A percentile compares a stretch with the other conserved stretches of the same genome.
phyloP scores from a whole-genome alignment of 2,329 filamentous ascomycete species.

The Alternaria hordeiaustralica region DNA sequence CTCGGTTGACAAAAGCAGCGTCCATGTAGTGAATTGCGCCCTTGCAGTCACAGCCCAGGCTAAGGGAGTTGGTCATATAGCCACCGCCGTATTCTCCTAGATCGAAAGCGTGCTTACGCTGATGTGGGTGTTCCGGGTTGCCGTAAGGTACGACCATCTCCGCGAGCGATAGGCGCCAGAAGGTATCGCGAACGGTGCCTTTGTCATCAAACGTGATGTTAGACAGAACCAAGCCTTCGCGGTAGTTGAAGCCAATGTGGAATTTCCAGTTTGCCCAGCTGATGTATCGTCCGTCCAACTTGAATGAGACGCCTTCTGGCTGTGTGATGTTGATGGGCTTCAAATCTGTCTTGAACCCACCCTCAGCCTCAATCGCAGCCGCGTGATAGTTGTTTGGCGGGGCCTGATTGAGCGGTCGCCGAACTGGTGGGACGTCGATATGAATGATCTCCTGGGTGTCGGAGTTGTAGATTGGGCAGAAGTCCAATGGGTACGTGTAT shows the following conservation, averaged over 20 bases:
- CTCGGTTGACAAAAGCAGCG: slow-evolving; percentile 79
- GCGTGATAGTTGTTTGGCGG: slow-evolving; percentile 81
- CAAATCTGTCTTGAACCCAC: slow-evolving; percentile 77
- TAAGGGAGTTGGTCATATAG: slow-evolving; percentile 81
- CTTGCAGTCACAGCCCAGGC: slow-evolving; percentile 84
- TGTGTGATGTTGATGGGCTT: slow-evolving; percentile 90
- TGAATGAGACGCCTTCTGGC: slow-evolving; percentile 88
- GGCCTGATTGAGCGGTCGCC: slow-evolving; percentile 75
- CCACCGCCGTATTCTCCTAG: slow-evolving; percentile 81
- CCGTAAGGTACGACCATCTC: slow-evolving; percentile 96
- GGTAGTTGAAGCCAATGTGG: slow-evolving; percentile 93
- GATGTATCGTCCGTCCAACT: slow-evolving; percentile 73
- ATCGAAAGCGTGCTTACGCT: slow-evolving; percentile 82
- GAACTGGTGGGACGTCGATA: slow-evolving; percentile 81
- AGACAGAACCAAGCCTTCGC: slow-evolving; percentile 87
- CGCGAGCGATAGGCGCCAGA: slow-evolving; percentile 86
- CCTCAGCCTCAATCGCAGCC: slow-evolving; percentile 71
- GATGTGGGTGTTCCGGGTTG: slow-evolving; percentile 79
- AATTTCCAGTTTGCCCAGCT: slow-evolving; percentile 95
- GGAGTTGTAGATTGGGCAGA: slow-evolving; percentile 89
- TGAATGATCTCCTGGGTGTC: slow-evolving; percentile 79
- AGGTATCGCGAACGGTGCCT: slow-evolving; percentile 74
- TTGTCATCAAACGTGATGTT: slow-evolving; percentile 91
- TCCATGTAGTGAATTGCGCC: slow-evolving; percentile 92
- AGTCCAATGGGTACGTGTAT: slow-evolving; percentile 90